Base-by-base conservation (phyloP, 225 moss, liverwort and hornwort species). In the Thuidium tamariscinum region DNA sequence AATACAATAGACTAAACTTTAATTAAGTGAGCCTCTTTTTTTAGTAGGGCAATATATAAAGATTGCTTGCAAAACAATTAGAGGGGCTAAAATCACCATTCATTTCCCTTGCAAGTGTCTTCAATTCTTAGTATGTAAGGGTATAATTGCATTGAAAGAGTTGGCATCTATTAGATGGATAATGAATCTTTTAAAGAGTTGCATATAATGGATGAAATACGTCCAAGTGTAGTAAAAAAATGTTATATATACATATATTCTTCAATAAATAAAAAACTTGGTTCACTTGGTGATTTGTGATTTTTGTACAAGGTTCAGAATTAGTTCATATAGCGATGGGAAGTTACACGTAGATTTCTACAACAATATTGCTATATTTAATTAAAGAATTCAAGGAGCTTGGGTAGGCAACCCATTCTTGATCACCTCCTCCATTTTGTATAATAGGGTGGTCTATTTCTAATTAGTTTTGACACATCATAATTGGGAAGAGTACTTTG, bases 51-150 rank as follows among this genome's bases (percentile, higher is more conserved):
- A 5, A 9, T 23, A 9, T 11, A 29, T 32, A 7, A 49, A 0
- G 8, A 51, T n/a, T 34, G 0, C 5, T 34, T n/a, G 22, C 0
- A 21, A 1, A 21, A 13, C 5, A 9, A 13, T 74, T 74, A 2
- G 5, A 51, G 14, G 3, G 8, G 3, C 3, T 74, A 0, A 74
- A 21, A 51, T 2, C 1, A 21, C 7, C 2, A 49, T 73, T 49
- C 48, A 32, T 49, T 1, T 20, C 20, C 4, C 34, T 21, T 74
- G 1, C 0, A 0, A 13, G 34, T 51, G 4, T 13, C 4, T 73
- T 0, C 3, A 4, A 30, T 0, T 7, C 1, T 7, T 30, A 2
- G 2, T 0, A 0, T 73, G 4, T 2, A 74, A 51, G 1, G 0
- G 1, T 3, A 0, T 1, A 74, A 74, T 34, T 74, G 30, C 13